These are phyloP conservation scores for Candida boleticola DNA, from an alignment of 805 yeast species.

Conservation along the genomic window DNA sequence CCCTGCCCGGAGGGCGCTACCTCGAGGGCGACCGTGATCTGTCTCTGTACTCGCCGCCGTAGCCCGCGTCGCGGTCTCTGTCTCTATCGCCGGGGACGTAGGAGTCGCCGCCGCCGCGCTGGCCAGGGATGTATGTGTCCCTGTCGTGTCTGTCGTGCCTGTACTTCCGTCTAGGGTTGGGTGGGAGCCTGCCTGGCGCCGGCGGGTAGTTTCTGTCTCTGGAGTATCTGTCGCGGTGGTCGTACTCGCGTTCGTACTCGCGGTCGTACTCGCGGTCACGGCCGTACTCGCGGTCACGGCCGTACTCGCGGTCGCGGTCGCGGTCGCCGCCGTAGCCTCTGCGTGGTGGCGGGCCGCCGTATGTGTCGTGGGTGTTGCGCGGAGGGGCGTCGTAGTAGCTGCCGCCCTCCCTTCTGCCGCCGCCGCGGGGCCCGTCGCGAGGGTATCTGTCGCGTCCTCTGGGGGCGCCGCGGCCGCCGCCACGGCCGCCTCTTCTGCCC, in stretches of 20 bases:
- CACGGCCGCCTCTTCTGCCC: conserved; percentile 9
- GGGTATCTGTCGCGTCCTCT: conserved; percentile 1
- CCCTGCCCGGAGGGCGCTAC: conserved; percentile 1
- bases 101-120: background rate
- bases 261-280: background rate
- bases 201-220: conserved; percentile 1
- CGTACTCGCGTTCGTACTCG: background rate
- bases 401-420: background rate
- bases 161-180: background rate
- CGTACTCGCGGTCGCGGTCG: background rate
- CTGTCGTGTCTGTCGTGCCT: conserved; percentile 3
- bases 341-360: background rate
- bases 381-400: conserved; percentile 12
- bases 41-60: conserved; percentile 10
- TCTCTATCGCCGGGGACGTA: conserved; percentile 11
- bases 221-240: background rate
- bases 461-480: background rate
- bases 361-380: background rate
- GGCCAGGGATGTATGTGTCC: conserved; percentile 8
- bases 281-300: conserved; percentile 1
- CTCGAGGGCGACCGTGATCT: conserved; percentile 11
- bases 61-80: conserved; percentile 5
- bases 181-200: background rate
- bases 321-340: conserved; percentile 9
- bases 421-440: background rate